Evolutionary conservation across 768 basidiomycete genomes (phyloP).

Genomic region (Clavulina sp.): DNA sequence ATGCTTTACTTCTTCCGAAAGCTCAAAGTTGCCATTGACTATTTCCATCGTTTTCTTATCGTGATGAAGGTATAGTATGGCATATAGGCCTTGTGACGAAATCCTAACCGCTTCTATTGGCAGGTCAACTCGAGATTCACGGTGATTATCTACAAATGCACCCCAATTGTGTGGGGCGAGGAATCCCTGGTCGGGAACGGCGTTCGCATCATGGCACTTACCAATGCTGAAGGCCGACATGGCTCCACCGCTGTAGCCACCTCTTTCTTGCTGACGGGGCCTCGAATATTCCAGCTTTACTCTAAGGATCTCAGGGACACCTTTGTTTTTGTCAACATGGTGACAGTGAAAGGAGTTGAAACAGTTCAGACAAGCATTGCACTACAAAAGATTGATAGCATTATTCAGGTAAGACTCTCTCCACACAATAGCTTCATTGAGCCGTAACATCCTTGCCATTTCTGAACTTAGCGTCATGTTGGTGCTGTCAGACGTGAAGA

Average conservation of each 20-base stretch:
- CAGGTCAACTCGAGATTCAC: slow-evolving; percentile 47
- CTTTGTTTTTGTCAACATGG: slow-evolving; percentile 40
- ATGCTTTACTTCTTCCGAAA: slow-evolving; percentile 44
- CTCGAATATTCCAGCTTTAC: slow-evolving; percentile 34
- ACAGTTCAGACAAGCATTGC: slow-evolving; percentile 42
- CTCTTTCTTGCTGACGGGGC: not conserved
- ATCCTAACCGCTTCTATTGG: not conserved
- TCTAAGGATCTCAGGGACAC: slow-evolving; percentile 34
- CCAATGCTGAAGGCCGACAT: not conserved
- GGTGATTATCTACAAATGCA: slow-evolving; percentile 45
- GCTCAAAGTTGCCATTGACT: slow-evolving; percentile 34
- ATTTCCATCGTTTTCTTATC: slow-evolving; percentile 41
- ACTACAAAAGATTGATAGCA: slow-evolving; percentile 37
- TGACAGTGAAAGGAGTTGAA: slow-evolving; percentile 27
- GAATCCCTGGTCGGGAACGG: slow-evolving; percentile 21
- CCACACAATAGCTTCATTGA: too few species aligned
- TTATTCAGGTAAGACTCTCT: slow-evolving; percentile 35
- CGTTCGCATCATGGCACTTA: not conserved
- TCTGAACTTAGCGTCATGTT: slow-evolving; percentile 30
- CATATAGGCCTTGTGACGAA: too few species aligned
- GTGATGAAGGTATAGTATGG: slow-evolving; percentile 31
- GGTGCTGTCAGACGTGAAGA: slow-evolving; percentile 38
- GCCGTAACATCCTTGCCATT: too few species aligned
- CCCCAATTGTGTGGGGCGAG: slow-evolving; percentile 38
- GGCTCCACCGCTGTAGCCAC: not conserved